These are phyloP conservation scores for Diutina mesorugosa DNA, from an alignment of 1,139 yeast species.

Conservation along the genomic window DNA sequence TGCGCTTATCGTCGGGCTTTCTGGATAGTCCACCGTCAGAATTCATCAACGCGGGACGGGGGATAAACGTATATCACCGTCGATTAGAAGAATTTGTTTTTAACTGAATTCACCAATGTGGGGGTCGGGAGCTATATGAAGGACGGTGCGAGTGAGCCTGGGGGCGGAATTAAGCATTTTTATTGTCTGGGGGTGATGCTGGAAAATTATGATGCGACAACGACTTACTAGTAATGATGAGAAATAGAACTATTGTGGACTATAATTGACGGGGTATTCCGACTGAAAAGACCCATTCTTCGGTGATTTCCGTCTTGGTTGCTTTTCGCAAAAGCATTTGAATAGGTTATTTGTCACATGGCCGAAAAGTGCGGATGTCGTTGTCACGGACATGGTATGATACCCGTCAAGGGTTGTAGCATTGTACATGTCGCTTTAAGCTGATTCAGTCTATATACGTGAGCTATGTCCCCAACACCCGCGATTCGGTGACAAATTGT, in stretches of 20 bases:
- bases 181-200: not conserved
- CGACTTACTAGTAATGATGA: too few species aligned
- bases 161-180: not conserved
- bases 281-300: too few species aligned
- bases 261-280: too few species aligned
- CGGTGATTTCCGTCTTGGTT: not conserved
- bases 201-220: too few species aligned
- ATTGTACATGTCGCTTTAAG: too few species aligned
- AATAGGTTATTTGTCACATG: not conserved
- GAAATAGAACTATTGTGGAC: too few species aligned
- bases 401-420: too few species aligned
- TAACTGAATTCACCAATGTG: not conserved
- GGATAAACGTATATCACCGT: not conserved
- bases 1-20: conserved; percentile 1
- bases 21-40: conserved; percentile 2
- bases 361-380: not conserved
- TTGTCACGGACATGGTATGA: not conserved
- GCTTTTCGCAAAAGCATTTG: not conserved
- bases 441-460: not conserved
- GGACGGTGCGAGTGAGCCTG: not conserved
- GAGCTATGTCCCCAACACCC: not conserved
- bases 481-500: not conserved
- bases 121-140: not conserved
- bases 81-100: not conserved
- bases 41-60: not conserved